Evolutionary conservation across 345 rosid genomes (phyloP), one percentile per base, ranked within the genome.

Genomic region (Camelina laxa): DNA sequence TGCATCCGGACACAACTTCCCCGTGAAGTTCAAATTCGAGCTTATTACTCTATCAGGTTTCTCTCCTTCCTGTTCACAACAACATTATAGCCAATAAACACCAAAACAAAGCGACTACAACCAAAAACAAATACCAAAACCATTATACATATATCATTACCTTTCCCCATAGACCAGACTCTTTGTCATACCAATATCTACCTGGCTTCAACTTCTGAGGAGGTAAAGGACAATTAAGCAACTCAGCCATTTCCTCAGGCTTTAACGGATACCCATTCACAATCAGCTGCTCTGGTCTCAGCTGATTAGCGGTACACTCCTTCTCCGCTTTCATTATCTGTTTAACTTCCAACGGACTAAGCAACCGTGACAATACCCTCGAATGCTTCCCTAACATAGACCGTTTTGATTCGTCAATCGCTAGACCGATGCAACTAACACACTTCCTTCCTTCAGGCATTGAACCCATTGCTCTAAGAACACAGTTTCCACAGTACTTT

Each of bases 371-470:
- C 55, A 92, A 82, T 11, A 96, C 80, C 81, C 90, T 82, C 0
- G 95, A 91, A 78, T 88, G 84, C 49, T 85, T 96, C 33, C 99
- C 99, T 60, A 96, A 69, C 62, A 87, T 89, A 36, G 49, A 69
- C 66, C 99, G 80, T 70, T 86, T 92, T 4, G 93, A 91, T 71
- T 96, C 99, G 36, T 96, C 97, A 38, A 96, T 96, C 10, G 95
- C 86, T 69, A 83, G 80, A 44, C 93, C 81, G 0, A 96, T 92
- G 80, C 99, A 96, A 1, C 89, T 83, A 27, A 96, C 97, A 60
- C 99, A 96, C 60, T 96, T 96, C 19, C 99, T 89, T 39, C 99
- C 99, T 85, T 96, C 98, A 5, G 98, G 99, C 99, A 96, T 96
- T 2, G 99, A 96, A 31, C 99, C 99, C 99, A 96, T 96, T 3